These are phyloP conservation scores for Clonostachys solani DNA, from an alignment of 2,329 filamentous ascomycete genomes.

Conservation along the genomic window DNA sequence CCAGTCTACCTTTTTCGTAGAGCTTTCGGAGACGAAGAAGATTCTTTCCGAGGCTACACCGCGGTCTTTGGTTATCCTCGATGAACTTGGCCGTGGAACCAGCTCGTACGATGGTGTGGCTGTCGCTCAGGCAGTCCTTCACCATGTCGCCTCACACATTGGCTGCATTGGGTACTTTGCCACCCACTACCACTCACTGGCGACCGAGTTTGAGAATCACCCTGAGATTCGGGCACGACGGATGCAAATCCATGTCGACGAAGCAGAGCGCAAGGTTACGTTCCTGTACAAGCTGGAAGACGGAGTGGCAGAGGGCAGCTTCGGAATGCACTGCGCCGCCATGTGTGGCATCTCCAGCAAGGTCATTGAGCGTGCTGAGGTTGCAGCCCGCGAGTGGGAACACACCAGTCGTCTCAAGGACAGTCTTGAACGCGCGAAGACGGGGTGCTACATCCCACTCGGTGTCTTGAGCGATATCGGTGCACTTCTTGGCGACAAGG, in stretches of 20 bases:
- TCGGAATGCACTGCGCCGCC: conserved; percentile 97
- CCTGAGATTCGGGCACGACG: conserved; percentile 82
- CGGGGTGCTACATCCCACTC: conserved; percentile 76
- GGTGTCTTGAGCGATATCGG: conserved; percentile 86
- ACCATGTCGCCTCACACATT: conserved; percentile 89
- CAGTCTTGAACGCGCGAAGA: conserved; percentile 75
- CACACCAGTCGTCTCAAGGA: conserved; percentile 89
- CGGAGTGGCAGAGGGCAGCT: conserved; percentile 92
- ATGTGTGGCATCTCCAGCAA: conserved; percentile 91
- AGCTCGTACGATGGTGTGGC: conserved; percentile 95
- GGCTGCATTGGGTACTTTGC: conserved; percentile 96
- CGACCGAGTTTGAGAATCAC: conserved; percentile 83
- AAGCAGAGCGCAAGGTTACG: conserved; percentile 78
- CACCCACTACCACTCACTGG: conserved; percentile 93
- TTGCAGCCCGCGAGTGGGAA: conserved; percentile 89
- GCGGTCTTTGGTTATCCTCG: conserved; percentile 90
- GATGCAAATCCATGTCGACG: conserved; percentile 95
- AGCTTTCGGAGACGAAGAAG: conserved; percentile 96
- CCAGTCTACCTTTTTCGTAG: conserved; percentile 97
- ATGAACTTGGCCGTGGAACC: conserved; percentile 92
- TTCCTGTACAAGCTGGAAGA: conserved; percentile 94
- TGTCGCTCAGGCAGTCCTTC: conserved; percentile 94
- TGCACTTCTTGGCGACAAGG: conserved; percentile 62
- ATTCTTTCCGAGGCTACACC: conserved; percentile 92
- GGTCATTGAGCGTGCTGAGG: conserved; percentile 82